phyloP scores from a whole-genome alignment of 257 asterid species.

The Solanum gandarillasii region DNA sequence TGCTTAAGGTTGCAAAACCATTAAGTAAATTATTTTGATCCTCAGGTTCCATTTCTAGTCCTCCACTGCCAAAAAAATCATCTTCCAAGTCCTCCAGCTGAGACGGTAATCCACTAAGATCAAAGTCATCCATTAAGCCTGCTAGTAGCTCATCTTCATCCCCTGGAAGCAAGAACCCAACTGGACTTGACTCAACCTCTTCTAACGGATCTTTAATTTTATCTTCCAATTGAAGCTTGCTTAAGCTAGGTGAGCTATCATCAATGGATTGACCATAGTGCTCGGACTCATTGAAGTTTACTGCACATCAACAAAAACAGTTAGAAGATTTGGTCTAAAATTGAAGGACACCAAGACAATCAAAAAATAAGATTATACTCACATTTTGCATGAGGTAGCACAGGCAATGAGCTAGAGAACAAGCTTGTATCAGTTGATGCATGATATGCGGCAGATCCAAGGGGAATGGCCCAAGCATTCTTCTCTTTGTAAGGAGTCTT shows the following conservation, averaged over 20 bases:
- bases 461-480: slow-evolving; percentile 51
- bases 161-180: slow-evolving; percentile 68
- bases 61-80: slow-evolving; percentile 92
- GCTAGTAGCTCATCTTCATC: slow-evolving; percentile 94
- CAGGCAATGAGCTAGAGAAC: slow-evolving; percentile 84
- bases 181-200: slow-evolving; percentile 31
- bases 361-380: slow-evolving; percentile 14
- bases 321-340: background rate
- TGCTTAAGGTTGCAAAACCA: slow-evolving; percentile 45
- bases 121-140: slow-evolving; percentile 86
- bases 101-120: slow-evolving; percentile 78
- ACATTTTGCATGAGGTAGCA: slow-evolving; percentile 51
- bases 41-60: slow-evolving; percentile 73
- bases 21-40: slow-evolving; percentile 37
- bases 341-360: background rate
- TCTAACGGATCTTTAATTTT: slow-evolving; percentile 45
- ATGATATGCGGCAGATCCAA: slow-evolving; percentile 27
- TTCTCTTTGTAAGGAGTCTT: slow-evolving; percentile 26
- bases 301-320: slow-evolving; percentile 28
- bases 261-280: slow-evolving; percentile 31
- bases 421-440: slow-evolving; percentile 65
- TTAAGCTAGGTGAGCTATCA: slow-evolving; percentile 45
- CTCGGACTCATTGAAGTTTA: slow-evolving; percentile 39
- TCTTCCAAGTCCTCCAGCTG: slow-evolving; percentile 95
- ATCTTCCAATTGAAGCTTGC: slow-evolving; percentile 23